Evolutionary conservation across 1,284 basidiomycete species (phyloP), one percentile per base, ranked within the genome.

Genomic region (Puccinia hordei): DNA sequence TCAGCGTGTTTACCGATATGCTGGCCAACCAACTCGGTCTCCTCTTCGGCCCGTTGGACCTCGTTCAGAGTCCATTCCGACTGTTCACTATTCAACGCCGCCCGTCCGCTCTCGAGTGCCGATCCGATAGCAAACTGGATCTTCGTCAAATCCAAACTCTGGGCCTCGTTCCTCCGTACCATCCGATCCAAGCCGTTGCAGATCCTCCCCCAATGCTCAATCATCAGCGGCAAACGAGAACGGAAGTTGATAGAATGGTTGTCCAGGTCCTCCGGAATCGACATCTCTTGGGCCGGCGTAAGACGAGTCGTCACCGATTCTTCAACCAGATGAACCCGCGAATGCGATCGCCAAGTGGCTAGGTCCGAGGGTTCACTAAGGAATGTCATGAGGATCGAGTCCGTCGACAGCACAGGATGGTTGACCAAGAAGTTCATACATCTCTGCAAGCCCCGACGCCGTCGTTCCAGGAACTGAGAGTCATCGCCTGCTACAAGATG

Each of bases 151-250:
- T 96, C 94, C 44, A 92, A 90, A 89, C 92, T 91, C 88, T 92
- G 91, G 86, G 92, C 91, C 88, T 94, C 92, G 84, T 92, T 89
- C 86, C 94, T 90, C 86, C 91, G 92, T 75, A 94, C 89, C 82
- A 93, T 90, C 82, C 93, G 90, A 87, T 97, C 94, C 10, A 91
- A 89, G 59, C 94, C 88, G 76, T 92, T 87, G 84, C 91, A 92
- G 84, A 97, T 92, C 83, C 92, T 90, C 84, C 94, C 93, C 92
- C 93, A 94, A 84, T 94, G 91, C 82, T 95, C 93, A 79, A 97
- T 92, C 63, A 96, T 87, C 5, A 89, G 87, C 59, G 88, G 89
- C 30, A 97, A 87, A 85, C 90, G 91, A 63, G 88, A 88, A 41
- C 92, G 90, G 22, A 95, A 75, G 12, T 59, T 55, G 90, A 88